Evolutionary conservation across 2,329 filamentous ascomycete species (phyloP), one percentile per base, ranked within the genome.

Genomic region (Fusarium torulosum): DNA sequence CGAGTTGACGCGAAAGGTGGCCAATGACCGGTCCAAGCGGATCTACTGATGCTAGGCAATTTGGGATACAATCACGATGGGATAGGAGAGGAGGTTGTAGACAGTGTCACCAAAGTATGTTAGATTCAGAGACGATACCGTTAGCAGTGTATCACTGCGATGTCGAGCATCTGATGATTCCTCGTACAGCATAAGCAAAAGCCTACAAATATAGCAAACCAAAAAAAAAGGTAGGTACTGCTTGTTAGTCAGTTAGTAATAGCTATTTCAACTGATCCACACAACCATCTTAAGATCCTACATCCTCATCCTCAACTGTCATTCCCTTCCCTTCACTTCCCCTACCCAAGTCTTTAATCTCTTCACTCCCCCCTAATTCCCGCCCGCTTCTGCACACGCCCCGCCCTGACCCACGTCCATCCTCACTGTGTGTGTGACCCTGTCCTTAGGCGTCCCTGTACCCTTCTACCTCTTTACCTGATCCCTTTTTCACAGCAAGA

Each of bases 291-390:
- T 29, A 23, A 23, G 7, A n/a, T n/a, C n/a, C n/a, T n/a, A n/a
- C 25, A 25, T 25, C 7, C 25, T 27, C 10, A 41, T 54, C n/a
- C 25, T 31, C 55, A 25, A 42, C 59, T 37, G 44, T 42, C 42
- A 47, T 55, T 37, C 27, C 23, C 35, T 31, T 29, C 21, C 21
- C 42, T 49, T 15, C 31, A 20, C 21, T 25, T 43, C 35, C 56
- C 56, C 51, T 46, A 52, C 51, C 43, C 43, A 31, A 21, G 60
- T 59, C 41, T 63, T 63, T 64, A 64, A 63, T 63, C 59, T 63
- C 60, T 59, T 63, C 60, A 63, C 60, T 64, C 60, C 60, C 60
- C 60, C 60, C 59, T 64, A 64, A 64, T 63, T 63, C 60, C 60
- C 59, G 60, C 59, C 60, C 33, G 54, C 52, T 46, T 64, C 59